Percentiles rank a stretch among this genome's conserved stretches.
phyloP scores from a whole-genome alignment of 345 rosid species.

The Salix caprea region DNA sequence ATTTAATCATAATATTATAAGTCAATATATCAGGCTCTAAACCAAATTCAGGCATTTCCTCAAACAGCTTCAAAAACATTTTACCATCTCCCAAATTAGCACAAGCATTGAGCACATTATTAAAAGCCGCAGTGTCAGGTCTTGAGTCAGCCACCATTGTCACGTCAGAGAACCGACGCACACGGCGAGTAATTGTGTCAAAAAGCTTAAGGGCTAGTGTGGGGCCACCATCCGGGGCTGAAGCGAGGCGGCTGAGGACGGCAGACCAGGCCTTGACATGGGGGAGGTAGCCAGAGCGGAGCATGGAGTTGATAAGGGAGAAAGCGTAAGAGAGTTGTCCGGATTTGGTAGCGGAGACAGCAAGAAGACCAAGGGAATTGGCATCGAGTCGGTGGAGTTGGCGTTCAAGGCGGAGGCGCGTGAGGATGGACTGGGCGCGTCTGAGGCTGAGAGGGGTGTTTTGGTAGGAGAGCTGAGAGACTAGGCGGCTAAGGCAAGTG shows the following conservation, averaged over 20 bases:
- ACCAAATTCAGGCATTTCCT: conserved; percentile 58
- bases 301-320: conserved; percentile 77
- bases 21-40: conserved; percentile 69
- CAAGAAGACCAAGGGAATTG: conserved; percentile 85
- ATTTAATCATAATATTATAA: conserved; percentile 76
- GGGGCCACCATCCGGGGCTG: conserved; percentile 67
- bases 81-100: conserved; percentile 66
- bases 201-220: conserved; percentile 56
- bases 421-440: conserved; percentile 83
- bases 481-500: conserved; percentile 87
- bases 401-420: conserved; percentile 85
- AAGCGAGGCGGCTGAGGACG: conserved; percentile 65
- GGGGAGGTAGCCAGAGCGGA: conserved; percentile 87
- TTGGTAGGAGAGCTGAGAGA: conserved; percentile 75
- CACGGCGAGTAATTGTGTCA: conserved; percentile 41
- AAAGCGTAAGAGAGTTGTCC: conserved; percentile 74
- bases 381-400: conserved; percentile 92
- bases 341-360: conserved; percentile 63
- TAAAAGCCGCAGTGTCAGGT: conserved; percentile 82
- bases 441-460: conserved; percentile 46
- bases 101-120: conserved; percentile 79
- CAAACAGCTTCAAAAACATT: conserved; percentile 58
- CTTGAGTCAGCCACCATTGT: conserved; percentile 47
- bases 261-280: conserved; percentile 92
- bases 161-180: conserved; percentile 45